Conservation (phyloP, 306 rosid genomes). For the Abrus pulchellus region DNA sequence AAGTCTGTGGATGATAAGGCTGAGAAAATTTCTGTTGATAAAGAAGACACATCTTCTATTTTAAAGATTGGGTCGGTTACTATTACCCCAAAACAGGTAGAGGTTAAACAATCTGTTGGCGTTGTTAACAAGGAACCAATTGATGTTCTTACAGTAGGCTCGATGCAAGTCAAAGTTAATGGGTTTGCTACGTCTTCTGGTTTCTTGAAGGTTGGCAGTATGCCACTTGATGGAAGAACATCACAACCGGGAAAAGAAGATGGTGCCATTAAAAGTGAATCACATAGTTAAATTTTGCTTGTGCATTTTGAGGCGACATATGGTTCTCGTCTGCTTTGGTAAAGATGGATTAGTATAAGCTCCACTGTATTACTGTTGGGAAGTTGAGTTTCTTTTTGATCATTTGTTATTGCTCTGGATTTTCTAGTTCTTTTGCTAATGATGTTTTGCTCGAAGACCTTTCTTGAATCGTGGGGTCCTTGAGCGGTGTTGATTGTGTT, state of each 20-base stretch:
- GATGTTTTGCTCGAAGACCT: slow-evolving; percentile 46
- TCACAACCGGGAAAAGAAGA: slow-evolving; percentile 54
- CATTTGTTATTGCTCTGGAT: slow-evolving; percentile 1
- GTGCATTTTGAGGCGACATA: slow-evolving; percentile 5
- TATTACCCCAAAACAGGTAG: slow-evolving; percentile 59
- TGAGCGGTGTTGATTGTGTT: slow-evolving; percentile 32
- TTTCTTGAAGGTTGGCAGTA: slow-evolving; percentile 75
- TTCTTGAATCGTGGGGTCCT: slow-evolving; percentile 21
- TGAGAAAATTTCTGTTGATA: slow-evolving; percentile 44
- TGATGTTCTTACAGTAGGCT: slow-evolving; percentile 75
- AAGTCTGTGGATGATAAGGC: slow-evolving; percentile 48
- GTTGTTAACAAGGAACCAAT: slow-evolving; percentile 42
- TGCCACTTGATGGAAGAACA: slow-evolving; percentile 70
- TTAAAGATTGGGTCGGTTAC: slow-evolving; percentile 75
- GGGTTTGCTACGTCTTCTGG: slow-evolving; percentile 59
- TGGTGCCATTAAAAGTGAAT: slow-evolving; percentile 48
- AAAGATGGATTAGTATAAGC: slow-evolving; percentile 36
- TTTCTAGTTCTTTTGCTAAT: slow-evolving; percentile 34
- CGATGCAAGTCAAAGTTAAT: slow-evolving; percentile 70
- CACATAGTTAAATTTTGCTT: slow-evolving; percentile 35
- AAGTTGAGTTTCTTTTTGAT: slow-evolving; percentile 40
- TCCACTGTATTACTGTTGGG: slow-evolving; percentile 32
- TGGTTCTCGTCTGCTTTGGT: slow-evolving; percentile 29
- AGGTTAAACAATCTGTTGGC: slow-evolving; percentile 47
- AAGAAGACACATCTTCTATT: slow-evolving; percentile 56